Evolutionary conservation across 2,329 filamentous ascomycete genomes (phyloP), one percentile per base, ranked within the genome.

Genomic region (Hymenoscyphus salicellus): DNA sequence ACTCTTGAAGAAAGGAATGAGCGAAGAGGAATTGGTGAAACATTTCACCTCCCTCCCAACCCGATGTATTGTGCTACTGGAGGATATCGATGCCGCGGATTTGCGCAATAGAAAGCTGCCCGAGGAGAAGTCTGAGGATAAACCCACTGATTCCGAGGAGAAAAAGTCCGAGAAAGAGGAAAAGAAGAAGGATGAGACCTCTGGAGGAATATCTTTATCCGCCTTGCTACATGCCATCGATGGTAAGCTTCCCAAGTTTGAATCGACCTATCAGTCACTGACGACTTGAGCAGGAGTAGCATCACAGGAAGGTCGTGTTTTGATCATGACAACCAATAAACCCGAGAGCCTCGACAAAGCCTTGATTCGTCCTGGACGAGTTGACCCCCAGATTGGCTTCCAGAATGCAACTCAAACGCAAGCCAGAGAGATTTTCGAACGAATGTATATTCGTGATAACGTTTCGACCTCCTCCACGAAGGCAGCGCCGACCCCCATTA

Each of bases 61-160:
- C 14, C 85, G 86, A 56, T 92, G 90, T 68, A 84, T 92, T 16
- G 86, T 93, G 1, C 82, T 93, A 1, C 83, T 93, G 2, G 90
- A 93, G 73, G 90, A 93, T 68, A 89, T 93, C 61, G 90, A 93
- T 74, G 88, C 84, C 1, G 89, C 89, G 1, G 89, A 89, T 5
- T 79, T 92, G 28, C 4, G 41, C 16, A 55, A 88, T 86, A 0
- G 84, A 88, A 68, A 68, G 67, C 58, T 65, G 69, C 20, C 26
- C 62, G 63, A 73, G 66, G 30, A 69, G 67, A 33, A 66, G 11
- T 11, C 20, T 5, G 59, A 64, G 14, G 67, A 66, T 8, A 55
- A 68, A 33, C 41, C 63, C 7, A 20, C 58, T 8, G 67, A 69
- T 36, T 58, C 60, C 60, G 67, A 41, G 80, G 32, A 63, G 2